Percentiles rank a stretch among this genome's conserved stretches.
These are phyloP conservation scores for Beta corolliflora DNA, from an alignment of 179 eudicot species.

Conservation along the genomic window DNA sequence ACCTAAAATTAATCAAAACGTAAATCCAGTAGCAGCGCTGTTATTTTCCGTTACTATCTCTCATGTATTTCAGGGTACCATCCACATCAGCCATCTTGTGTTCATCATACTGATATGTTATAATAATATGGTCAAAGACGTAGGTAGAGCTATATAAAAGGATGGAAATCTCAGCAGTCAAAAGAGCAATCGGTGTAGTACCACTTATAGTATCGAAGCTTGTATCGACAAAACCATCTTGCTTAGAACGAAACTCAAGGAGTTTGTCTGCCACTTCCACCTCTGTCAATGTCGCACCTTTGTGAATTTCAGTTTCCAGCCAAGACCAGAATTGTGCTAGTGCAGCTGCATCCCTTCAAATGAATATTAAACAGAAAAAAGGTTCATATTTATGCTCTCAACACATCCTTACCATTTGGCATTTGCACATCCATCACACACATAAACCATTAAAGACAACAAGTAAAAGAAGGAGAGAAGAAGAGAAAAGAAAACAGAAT, in stretches of 20 bases:
- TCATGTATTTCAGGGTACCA: neutral
- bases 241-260: constrained; percentile 77
- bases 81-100: neutral
- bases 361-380: constrained; percentile 6
- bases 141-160: neutral
- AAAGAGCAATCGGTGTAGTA: constrained; percentile 31
- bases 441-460: neutral
- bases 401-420: neutral
- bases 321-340: constrained; percentile 89
- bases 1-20: neutral
- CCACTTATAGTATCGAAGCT: constrained; percentile 98
- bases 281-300: constrained; percentile 63
- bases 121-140: neutral
- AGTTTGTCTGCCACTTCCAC: constrained; percentile 88
- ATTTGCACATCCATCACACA: neutral
- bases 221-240: constrained; percentile 88
- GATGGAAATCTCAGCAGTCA: constrained; percentile 2
- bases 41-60: neutral
- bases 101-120: neutral
- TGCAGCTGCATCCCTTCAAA: constrained; percentile 93
- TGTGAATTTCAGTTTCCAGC: constrained; percentile 78
- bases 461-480: neutral
- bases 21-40: neutral
- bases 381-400: constrained; percentile 3
- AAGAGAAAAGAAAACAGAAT: neutral